Base-by-base conservation (phyloP, 2,329 filamentous ascomycete genomes). In the Aspergillus carbonarius region DNA sequence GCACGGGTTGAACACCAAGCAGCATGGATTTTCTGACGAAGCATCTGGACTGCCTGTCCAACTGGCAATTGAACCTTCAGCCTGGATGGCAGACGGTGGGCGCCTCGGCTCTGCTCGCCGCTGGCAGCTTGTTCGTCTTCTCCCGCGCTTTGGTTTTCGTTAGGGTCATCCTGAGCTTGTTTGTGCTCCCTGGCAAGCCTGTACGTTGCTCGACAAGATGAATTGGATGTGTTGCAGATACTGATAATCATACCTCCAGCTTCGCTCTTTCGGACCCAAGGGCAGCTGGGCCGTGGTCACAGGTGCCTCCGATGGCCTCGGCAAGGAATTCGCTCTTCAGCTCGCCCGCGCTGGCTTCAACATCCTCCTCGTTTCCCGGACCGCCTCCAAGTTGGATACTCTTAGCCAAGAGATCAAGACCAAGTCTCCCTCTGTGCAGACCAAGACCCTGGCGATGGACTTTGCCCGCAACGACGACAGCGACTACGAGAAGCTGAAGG, bases 281-380 rank as follows among this genome's bases (percentile, higher is more conserved):
- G 93, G 93, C 62, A 93, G 89, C 59, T 99, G 93, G 93, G 95
- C 91, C 32, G 86, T 99, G 56, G 85, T 99, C 40, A 99, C 95
- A 25, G 95, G 95, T 63, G 95, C 93, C 53, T 97, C 93, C 10
- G 95, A 99, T 76, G 96, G 95, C 64, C 88, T 99, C 63, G 95
- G 95, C 73, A 98, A 96, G 79, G 95, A 99, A 79, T 99, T 92
- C 74, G 92, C 93, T 37, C 83, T 89, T 32, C 92, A 98, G 75
- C 88, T 99, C 58, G 93, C 95, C 23, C 82, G 86, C 61, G 93
- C 95, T 74, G 93, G 93, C 69, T 99, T 93, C 86, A 98, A 97
- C 78, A 82, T 98, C 68, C 81, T 99, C 62, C 91, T 99, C 67
- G 88, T 99, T 61, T 98, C 95, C 47, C 93, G 96, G 69, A 98